Conservation (phyloP, 192 early-diverging fungal genomes). For the Phycomyces blakesleeanus region DNA sequence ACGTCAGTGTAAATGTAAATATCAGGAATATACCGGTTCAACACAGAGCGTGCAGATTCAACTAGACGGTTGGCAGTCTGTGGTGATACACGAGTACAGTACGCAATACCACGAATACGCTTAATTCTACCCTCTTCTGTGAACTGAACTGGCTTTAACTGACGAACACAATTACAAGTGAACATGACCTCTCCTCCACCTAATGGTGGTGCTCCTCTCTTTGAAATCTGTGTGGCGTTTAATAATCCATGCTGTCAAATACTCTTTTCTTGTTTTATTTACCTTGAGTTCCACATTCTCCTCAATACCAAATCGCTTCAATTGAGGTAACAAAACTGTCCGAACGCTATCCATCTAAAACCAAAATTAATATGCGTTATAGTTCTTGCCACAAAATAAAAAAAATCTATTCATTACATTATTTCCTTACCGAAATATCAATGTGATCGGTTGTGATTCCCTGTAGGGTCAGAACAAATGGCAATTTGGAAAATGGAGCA, state of each 20-base stretch:
- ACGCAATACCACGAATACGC: slow-evolving; percentile 93
- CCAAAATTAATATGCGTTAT: neutral
- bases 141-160: slow-evolving; percentile 77
- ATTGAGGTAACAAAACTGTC: slow-evolving; percentile 82
- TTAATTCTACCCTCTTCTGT: slow-evolving; percentile 83
- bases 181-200: slow-evolving; percentile 93
- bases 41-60: slow-evolving; percentile 76
- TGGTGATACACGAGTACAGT: slow-evolving; percentile 84
- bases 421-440: slow-evolving; percentile 72
- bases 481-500: slow-evolving; percentile 89
- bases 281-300: slow-evolving; percentile 81
- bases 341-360: slow-evolving; percentile 80
- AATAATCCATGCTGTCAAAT: neutral
- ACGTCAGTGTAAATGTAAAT: slow-evolving; percentile 98
- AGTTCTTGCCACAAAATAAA: neutral
- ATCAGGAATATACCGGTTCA: slow-evolving; percentile 94
- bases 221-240: slow-evolving; percentile 57
- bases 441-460: slow-evolving; percentile 94
- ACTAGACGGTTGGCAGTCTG: slow-evolving; percentile 93
- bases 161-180: slow-evolving; percentile 75
- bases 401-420: no score
- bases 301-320: slow-evolving; percentile 83
- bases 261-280: neutral
- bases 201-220: slow-evolving; percentile 83
- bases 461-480: slow-evolving; percentile 75